Evolutionary conservation across 352 stramenopile genomes (phyloP), one percentile per base, ranked within the genome.

Genomic region (Globisporangium emineosum): DNA sequence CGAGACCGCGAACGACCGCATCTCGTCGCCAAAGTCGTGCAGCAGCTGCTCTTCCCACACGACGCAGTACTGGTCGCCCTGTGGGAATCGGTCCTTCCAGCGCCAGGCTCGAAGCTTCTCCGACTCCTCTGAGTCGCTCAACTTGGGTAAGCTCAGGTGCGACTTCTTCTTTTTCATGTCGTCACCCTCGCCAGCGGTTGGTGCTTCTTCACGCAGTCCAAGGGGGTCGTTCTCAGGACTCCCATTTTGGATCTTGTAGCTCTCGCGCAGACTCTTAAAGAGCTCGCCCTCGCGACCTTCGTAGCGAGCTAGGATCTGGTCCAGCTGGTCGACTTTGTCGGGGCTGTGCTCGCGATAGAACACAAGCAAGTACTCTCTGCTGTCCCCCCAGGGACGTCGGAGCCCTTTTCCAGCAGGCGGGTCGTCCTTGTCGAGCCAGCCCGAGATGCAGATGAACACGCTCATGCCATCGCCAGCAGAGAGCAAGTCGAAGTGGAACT

Each of bases 11-110:
- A 95, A 94, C 6, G 81, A 83, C 2, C 85, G 79, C 82, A 95
- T 95, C 5, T 75, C 89, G 67, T 86, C 90, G 40, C 85, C 84
- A 67, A 90, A 95, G 25, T 85, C 80, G 9, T 81, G 74, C 8
- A 95, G 61, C 40, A 85, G 58, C 9, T 70, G 68, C 68, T 93
- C 83, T 66, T 95, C 87, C 84, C 84, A 95, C 45, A 80, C 68
- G 0, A 95, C 62, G 62, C 79, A 88, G 62, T 92, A 95, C 57
- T 95, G 86, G 47, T 95, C 86, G 19, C 84, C 86, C 52, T 93
- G 80, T 1, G 73, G 75, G 50, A 95, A 89, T 0, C 86, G 78
- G 42, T 95, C 84, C 42, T 89, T 91, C 86, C 86, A 95, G 8
- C 84, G 74, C 86, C 86, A 95, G 0, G 81, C 81, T 6, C 83